A percentile compares a stretch with the other conserved stretches of the same genome.
These are phyloP conservation scores for Russula earlei DNA, from an alignment of 768 basidiomycete species.

Conservation along the genomic window DNA sequence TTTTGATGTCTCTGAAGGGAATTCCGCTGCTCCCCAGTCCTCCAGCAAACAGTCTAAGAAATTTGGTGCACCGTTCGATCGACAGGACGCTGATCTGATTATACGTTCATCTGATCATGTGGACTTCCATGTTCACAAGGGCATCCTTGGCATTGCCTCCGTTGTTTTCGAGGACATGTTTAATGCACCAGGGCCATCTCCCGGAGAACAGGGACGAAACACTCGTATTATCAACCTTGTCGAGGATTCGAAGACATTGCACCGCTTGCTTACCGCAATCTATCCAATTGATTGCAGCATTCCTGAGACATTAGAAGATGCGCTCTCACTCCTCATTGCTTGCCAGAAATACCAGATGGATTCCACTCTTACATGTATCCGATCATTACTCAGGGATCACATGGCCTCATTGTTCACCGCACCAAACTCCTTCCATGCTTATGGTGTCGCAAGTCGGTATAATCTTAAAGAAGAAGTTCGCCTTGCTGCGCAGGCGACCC, in stretches of 20 bases:
- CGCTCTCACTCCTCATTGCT: not conserved
- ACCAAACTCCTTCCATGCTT: not conserved
- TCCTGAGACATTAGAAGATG: not conserved
- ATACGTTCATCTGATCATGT: not conserved
- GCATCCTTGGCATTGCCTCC: constrained; percentile 46
- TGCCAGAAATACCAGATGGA: constrained; percentile 13
- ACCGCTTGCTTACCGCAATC: not conserved
- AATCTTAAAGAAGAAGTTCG: not conserved
- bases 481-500: not conserved
- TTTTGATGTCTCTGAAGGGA: not conserved
- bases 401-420: not conserved
- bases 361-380: not conserved
- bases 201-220: not conserved
- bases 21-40: too few relatives aligned
- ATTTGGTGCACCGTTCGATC: not conserved
- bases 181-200: constrained; percentile 16
- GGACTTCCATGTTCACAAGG: constrained; percentile 39
- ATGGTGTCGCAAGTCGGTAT: constrained; percentile 1
- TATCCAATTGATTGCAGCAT: not conserved
- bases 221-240: not conserved
- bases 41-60: too few relatives aligned
- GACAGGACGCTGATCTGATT: not conserved
- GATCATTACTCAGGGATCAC: not conserved
- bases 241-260: constrained; percentile 2
- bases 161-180: constrained; percentile 51